phyloP scores from a whole-genome alignment of 179 eudicot species.

The Monotropa hypopitys region DNA sequence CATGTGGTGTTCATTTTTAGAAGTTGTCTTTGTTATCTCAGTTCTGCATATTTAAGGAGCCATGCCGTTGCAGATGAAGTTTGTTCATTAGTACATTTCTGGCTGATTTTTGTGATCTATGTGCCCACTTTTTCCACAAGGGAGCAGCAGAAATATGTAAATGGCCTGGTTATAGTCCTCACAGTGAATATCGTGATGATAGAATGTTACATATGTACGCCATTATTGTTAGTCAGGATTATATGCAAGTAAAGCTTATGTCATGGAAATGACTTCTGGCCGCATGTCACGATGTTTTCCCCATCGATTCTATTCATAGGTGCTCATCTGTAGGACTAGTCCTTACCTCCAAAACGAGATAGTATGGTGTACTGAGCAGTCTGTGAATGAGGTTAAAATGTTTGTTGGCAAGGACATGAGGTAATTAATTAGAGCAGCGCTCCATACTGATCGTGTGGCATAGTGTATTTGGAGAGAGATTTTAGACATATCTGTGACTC shows the following conservation, averaged over 20 bases:
- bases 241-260: not conserved
- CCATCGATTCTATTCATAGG: not conserved
- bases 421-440: not conserved
- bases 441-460: not conserved
- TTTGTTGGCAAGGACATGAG: not conserved
- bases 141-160: not conserved
- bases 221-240: not conserved
- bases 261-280: not conserved
- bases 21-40: not conserved
- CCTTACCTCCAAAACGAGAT: not conserved
- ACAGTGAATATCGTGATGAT: not conserved
- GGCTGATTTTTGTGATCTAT: not conserved
- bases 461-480: not conserved
- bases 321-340: not conserved
- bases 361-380: not conserved
- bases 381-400: not conserved
- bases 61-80: not conserved
- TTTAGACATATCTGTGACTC: not conserved
- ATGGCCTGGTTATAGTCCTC: not conserved
- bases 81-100: not conserved
- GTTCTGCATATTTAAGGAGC: not conserved
- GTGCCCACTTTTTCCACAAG: not conserved
- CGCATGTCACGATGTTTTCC: not conserved
- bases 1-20: not conserved
- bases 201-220: not conserved